phyloP scores from a whole-genome alignment of 2,329 filamentous ascomycete species.

The Trichoderma sp. region DNA sequence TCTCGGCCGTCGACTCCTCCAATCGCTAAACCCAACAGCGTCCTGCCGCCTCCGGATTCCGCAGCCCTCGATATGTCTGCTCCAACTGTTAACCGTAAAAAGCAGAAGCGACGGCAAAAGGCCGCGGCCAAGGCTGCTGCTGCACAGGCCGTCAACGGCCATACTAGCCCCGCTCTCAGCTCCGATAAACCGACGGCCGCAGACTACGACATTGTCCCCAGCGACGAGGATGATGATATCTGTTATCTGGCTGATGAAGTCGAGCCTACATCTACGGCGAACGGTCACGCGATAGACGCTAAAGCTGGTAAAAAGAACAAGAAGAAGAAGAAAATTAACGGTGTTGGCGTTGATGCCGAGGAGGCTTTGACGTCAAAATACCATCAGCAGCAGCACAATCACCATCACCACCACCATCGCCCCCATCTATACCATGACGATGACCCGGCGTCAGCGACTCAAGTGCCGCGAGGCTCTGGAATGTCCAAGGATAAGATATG shows the following conservation, averaged over 20 bases:
- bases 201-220: constrained; percentile 58
- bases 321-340: constrained; percentile 69
- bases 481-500: constrained; percentile 86
- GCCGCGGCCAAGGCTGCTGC: constrained; percentile 70
- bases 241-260: constrained; percentile 45
- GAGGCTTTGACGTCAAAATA: neutral
- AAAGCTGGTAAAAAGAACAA: constrained; percentile 65
- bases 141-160: constrained; percentile 47
- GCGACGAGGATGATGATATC: constrained; percentile 58
- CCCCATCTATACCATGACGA: neutral
- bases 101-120: constrained; percentile 90
- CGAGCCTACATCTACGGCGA: constrained; percentile 38
- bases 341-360: constrained; percentile 33
- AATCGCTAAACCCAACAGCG: constrained; percentile 44
- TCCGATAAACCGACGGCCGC: constrained; percentile 37
- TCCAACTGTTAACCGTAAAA: constrained; percentile 80
- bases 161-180: constrained; percentile 43
- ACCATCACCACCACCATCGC: constrained; percentile 4
- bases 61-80: constrained; percentile 41
- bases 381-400: neutral
- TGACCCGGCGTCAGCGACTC: constrained; percentile 34
- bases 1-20: constrained; percentile 57
- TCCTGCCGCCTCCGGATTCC: constrained; percentile 37
- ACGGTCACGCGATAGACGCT: constrained; percentile 40
- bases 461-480: constrained; percentile 44